Conservation (phyloP, 148 eudicot species). For the Chenopodium suecicum region DNA sequence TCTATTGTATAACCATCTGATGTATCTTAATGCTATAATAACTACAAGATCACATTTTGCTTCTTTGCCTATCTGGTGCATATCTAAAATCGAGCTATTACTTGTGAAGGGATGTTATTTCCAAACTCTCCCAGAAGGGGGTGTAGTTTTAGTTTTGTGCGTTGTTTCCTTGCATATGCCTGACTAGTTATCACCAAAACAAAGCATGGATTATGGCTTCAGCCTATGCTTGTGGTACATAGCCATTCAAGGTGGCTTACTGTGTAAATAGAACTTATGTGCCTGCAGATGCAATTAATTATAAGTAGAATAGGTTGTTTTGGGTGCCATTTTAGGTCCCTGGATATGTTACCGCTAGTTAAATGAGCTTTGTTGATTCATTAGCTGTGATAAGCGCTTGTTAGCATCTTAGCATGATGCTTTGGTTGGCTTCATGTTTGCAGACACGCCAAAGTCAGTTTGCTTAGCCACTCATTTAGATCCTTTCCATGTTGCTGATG, state of each 20-base stretch:
- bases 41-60: conserved; percentile 8
- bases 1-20: conserved; percentile 20
- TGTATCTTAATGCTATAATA: conserved; percentile 19
- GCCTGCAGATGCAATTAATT: too few species aligned
- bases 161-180: too few species aligned
- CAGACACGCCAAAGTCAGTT: too few species aligned
- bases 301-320: background rate
- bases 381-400: too few species aligned
- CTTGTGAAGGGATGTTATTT: background rate
- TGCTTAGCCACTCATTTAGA: too few species aligned
- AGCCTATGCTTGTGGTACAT: background rate
- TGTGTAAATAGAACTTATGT: background rate
- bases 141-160: background rate
- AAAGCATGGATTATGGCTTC: background rate
- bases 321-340: too few species aligned
- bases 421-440: too few species aligned
- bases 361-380: too few species aligned
- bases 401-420: too few species aligned
- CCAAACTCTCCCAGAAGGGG: too few species aligned
- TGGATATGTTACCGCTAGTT: background rate
- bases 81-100: conserved; percentile 12
- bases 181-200: too few species aligned
- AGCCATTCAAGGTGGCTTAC: background rate
- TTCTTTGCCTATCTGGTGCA: conserved; percentile 19
- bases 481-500: too few species aligned